A percentile compares a stretch with the other conserved stretches of the same genome.
Evolutionary conservation across 2,329 filamentous ascomycete genomes (phyloP).

Genomic region (Cyphellophora europaea): DNA sequence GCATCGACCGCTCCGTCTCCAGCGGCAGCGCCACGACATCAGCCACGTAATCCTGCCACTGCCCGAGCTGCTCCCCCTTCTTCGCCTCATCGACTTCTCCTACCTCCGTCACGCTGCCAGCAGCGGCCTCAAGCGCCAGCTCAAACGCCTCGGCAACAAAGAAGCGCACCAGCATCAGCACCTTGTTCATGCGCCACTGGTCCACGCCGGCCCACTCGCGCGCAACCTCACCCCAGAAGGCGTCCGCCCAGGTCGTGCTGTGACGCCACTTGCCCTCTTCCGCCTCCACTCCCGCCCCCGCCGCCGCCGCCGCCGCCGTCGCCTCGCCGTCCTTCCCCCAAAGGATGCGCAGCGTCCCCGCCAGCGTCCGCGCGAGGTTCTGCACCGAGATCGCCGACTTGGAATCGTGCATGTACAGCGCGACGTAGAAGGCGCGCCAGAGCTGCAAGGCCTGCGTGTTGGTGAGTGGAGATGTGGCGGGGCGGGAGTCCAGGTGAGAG

Average conservation of each 20-base stretch:
- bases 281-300: background rate
- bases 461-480: conserved; percentile 9
- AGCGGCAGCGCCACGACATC: conserved; percentile 6
- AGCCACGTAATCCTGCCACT: conserved; percentile 26
- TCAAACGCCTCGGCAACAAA: conserved; percentile 14
- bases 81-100: conserved; percentile 7
- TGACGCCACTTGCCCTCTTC: conserved; percentile 7
- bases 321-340: conserved; percentile 4
- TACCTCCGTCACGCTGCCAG: conserved; percentile 8
- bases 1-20: conserved; percentile 46
- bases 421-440: conserved; percentile 19
- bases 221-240: conserved; percentile 63
- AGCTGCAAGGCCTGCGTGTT: conserved; percentile 16
- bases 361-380: conserved; percentile 14
- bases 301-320: conserved; percentile 4
- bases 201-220: conserved; percentile 64
- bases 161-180: conserved; percentile 71
- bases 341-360: conserved; percentile 10
- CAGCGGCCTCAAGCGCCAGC: conserved; percentile 18
- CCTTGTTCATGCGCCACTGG: conserved; percentile 81
- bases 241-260: conserved; percentile 22
- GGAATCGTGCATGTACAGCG: conserved; percentile 20
- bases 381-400: conserved; percentile 16
- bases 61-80: conserved; percentile 17
- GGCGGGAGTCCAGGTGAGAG: conserved; percentile 10